These are phyloP conservation scores for Microbotryum violaceum DNA, from an alignment of 1,284 basidiomycete species.

Conservation along the genomic window DNA sequence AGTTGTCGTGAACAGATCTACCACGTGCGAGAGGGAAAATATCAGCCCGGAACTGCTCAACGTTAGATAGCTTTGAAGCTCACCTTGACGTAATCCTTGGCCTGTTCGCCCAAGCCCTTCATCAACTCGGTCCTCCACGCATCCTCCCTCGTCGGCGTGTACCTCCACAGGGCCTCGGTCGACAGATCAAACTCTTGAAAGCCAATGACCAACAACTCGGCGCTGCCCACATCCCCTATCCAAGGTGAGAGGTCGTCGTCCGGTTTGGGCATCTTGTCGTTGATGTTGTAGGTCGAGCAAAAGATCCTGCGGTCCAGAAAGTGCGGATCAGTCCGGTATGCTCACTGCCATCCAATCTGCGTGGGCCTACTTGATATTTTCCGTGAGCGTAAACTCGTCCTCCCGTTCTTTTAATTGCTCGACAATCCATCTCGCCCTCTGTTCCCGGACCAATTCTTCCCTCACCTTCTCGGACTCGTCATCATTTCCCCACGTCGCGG, in stretches of 20 bases:
- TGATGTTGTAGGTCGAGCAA: slow-evolving; percentile 27
- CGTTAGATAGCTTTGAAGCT: not conserved
- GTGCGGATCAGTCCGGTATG: too few relatives aligned
- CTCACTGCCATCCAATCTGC: not conserved
- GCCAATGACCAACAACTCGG: slow-evolving; percentile 21
- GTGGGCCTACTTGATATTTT: slow-evolving; percentile 15
- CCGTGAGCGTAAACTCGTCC: slow-evolving; percentile 8
- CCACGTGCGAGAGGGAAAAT: not conserved
- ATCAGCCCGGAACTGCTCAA: not conserved
- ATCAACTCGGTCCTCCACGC: slow-evolving; percentile 28
- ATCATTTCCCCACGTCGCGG: too few relatives aligned
- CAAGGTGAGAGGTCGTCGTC: slow-evolving; percentile 6
- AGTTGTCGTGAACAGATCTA: slow-evolving; percentile 74
- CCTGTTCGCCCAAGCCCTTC: not conserved
- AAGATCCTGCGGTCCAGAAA: slow-evolving; percentile 6
- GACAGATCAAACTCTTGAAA: slow-evolving; percentile 35
- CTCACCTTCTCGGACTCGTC: too few relatives aligned
- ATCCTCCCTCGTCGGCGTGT: slow-evolving; percentile 27
- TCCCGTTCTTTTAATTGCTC: slow-evolving; percentile 8
- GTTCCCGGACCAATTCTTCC: not conserved
- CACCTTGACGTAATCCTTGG: slow-evolving; percentile 17
- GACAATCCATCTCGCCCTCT: slow-evolving; percentile 9
- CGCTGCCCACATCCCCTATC: slow-evolving; percentile 3
- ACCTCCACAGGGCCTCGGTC: slow-evolving; percentile 32
- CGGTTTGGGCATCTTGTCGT: slow-evolving; percentile 14